A percentile compares a stretch with the other conserved stretches of the same genome.
Conservation (phyloP, 257 asterid species). For the Oldenlandia corymbosa region DNA sequence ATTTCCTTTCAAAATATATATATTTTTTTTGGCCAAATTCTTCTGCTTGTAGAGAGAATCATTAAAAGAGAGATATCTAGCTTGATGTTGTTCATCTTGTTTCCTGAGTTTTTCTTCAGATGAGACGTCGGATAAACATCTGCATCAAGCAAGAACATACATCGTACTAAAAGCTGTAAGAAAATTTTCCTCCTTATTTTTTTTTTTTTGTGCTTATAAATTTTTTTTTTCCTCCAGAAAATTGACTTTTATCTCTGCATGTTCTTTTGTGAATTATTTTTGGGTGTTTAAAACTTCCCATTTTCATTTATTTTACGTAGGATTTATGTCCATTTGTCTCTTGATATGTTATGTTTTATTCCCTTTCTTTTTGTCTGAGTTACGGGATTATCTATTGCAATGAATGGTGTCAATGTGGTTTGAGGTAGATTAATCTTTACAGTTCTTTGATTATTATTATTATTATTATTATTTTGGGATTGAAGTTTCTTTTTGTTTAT, state of each 20-base stretch:
- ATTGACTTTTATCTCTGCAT: too few relatives aligned
- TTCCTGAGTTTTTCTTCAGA: conserved; percentile 12
- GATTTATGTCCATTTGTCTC: background rate
- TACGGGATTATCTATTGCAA: background rate
- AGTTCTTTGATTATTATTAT: too few relatives aligned
- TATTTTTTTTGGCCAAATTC: background rate
- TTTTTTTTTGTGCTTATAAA: too few relatives aligned
- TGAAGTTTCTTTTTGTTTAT: too few relatives aligned
- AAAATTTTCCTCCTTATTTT: background rate
- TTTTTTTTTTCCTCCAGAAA: too few relatives aligned
- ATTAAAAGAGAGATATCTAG: too few relatives aligned
- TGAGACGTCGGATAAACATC: conserved; percentile 7
- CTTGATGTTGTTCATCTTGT: conserved; percentile 4
- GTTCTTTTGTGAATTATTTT: too few relatives aligned
- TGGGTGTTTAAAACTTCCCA: too few relatives aligned
- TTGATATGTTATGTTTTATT: background rate
- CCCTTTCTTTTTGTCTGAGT: background rate
- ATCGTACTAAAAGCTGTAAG: conserved; percentile 1
- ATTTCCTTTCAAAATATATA: background rate
- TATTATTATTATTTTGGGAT: too few relatives aligned
- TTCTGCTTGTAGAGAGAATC: background rate
- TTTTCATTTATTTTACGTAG: too few relatives aligned
- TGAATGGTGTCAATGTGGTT: background rate
- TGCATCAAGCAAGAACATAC: background rate
- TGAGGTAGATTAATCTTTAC: background rate